Percentiles rank a stretch among this genome's conserved stretches.
Conservation (phyloP, 176 grass and related monocot species). For the Ensete ventricosum region DNA sequence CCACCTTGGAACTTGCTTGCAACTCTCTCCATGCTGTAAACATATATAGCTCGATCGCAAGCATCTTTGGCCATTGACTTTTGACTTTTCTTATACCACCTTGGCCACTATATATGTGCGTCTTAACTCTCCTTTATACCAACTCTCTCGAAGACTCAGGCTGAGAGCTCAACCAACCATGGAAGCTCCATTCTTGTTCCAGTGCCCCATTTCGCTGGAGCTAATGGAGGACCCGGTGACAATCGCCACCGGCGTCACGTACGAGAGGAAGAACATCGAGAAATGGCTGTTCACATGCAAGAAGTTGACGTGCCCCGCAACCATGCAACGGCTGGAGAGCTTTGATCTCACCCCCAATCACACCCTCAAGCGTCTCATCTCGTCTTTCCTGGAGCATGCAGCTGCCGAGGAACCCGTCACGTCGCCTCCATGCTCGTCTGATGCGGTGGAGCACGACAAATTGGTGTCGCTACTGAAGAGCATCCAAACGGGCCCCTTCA, state of each 20-base stretch:
- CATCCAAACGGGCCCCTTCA: constrained; percentile 65
- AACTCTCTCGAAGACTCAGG: too few species aligned
- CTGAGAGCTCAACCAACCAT: neutral
- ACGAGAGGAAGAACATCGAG: constrained; percentile 78
- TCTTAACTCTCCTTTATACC: too few species aligned
- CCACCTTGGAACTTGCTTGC: neutral
- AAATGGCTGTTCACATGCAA: constrained; percentile 63
- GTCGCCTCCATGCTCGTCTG: neutral
- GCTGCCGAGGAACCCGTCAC: constrained; percentile 4
- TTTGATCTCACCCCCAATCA: constrained; percentile 79
- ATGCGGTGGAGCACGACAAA: constrained; percentile 28
- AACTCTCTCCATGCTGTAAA: neutral
- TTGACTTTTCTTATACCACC: neutral
- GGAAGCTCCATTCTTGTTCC: constrained; percentile 45
- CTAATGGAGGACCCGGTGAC: constrained; percentile 86
- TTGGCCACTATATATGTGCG: neutral
- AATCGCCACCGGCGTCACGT: constrained; percentile 70
- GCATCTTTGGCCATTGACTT: constrained; percentile 6
- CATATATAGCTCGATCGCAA: neutral
- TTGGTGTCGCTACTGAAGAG: constrained; percentile 28
- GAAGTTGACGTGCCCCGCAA: constrained; percentile 57
- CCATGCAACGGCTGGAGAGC: constrained; percentile 60
- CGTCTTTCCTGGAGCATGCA: constrained; percentile 29
- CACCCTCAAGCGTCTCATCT: constrained; percentile 75
- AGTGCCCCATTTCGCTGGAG: constrained; percentile 90